Conservation (phyloP, 164 flowering plant genomes). For the Annona cherimola region DNA sequence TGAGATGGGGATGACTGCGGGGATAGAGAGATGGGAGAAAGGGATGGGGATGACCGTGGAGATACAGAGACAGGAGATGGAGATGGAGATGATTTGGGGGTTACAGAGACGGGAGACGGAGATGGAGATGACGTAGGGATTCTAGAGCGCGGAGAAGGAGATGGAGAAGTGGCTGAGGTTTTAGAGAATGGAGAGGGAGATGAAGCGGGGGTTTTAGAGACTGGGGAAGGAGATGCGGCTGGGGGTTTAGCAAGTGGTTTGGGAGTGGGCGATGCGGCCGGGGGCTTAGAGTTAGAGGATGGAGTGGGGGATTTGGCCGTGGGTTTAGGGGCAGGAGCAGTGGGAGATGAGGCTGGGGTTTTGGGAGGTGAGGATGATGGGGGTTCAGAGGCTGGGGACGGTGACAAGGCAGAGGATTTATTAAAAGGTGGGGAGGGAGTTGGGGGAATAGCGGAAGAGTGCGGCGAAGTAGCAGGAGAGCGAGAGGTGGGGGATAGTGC, state of each 20-base stretch:
- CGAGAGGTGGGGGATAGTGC: neutral
- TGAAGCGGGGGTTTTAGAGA: too few relatives aligned
- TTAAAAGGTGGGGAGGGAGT: neutral
- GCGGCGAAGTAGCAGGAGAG: neutral
- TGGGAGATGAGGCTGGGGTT: neutral
- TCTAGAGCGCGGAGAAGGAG: too few relatives aligned
- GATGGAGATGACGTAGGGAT: neutral
- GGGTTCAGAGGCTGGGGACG: neutral
- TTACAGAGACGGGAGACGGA: neutral
- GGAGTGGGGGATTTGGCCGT: neutral
- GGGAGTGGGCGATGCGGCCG: neutral
- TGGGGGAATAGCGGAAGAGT: neutral
- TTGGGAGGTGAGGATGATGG: slow-evolving; percentile 3
- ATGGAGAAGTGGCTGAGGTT: too few relatives aligned
- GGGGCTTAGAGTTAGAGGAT: neutral
- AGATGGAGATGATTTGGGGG: too few relatives aligned
- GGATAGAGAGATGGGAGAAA: too few relatives aligned
- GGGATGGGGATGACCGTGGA: too few relatives aligned
- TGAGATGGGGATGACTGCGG: too few relatives aligned
- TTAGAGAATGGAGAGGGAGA: too few relatives aligned
- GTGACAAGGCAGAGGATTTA: neutral
- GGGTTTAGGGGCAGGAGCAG: neutral
- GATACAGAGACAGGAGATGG: too few relatives aligned
- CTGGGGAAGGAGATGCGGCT: neutral
- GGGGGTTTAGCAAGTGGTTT: neutral